Base-by-base conservation (phyloP, 768 basidiomycete species). In the Pulveroboletus sp. region DNA sequence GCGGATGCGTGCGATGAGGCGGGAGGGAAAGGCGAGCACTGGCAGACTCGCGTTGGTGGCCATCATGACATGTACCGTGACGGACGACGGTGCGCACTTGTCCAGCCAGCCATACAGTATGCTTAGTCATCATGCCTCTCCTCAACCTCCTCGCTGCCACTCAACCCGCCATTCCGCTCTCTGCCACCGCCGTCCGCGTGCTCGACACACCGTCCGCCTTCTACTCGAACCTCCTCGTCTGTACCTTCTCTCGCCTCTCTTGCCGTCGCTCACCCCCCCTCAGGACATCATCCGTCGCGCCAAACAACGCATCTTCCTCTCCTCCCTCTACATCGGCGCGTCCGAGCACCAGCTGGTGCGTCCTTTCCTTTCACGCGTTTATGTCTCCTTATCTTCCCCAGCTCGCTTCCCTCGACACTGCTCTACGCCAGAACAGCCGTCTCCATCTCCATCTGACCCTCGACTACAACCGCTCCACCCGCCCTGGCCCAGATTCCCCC, bases 261-360 rank as follows among this genome's bases (percentile, higher is more conserved):
- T 5, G 15, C 17, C 2, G 18, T 9, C 11, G 8, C 31, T 27
- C 2, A 11, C 17, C n/a, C 47, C 6, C 1, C 0, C 30, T 3
- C 59, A 94, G 93, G 73, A 79, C 51, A 84, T 91, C 76, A 83
- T 98, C 46, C 71, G 71, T 39, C 74, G 79, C n/a, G 95, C 95
- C 0, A 79, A 82, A 49, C 69, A 73, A 43, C 80, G 93, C 49
- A 81, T 99, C 58, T 89, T 94, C 62, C 76, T 99, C 27, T 96
- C 95, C 0, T 90, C 90, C 1, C 71, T 96, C 10, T 96, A 96
- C 65, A 82, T 96, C 47, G 92, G 92, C 11, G 77, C 82, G 10
- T 77, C 82, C 44, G 92, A 96, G 65, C 70, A 71, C 8, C 80
- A 89, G 53, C 76, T 99, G 56, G 95, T 94, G 49, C 58, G 86